Conservation (phyloP, 2,329 filamentous ascomycete genomes). For the Aureobasidium sp. region DNA sequence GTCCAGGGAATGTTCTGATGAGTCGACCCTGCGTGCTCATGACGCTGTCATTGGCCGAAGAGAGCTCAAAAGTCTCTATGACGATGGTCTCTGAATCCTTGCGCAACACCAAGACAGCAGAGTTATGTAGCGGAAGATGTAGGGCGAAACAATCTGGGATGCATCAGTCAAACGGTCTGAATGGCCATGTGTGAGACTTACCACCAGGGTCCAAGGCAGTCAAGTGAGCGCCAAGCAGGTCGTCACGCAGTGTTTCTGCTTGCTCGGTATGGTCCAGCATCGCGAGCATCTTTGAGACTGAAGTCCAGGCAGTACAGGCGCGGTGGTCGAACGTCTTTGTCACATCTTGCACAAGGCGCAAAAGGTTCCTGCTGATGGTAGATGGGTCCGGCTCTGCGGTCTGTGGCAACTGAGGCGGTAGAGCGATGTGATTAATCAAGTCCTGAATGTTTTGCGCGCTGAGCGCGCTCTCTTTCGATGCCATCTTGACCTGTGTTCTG, state of each 20-base stretch:
- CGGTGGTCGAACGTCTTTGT: not conserved
- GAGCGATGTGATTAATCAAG: slow-evolving; percentile 10
- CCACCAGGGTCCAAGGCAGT: not conserved
- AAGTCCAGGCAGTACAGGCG: not conserved
- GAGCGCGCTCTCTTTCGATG: not conserved
- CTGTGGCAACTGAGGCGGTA: slow-evolving; percentile 14
- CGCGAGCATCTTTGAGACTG: not conserved
- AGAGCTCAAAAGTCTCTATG: slow-evolving; percentile 58
- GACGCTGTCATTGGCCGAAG: slow-evolving; percentile 46
- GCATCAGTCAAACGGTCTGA: not conserved
- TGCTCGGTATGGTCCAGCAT: not conserved
- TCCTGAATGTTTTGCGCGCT: not conserved
- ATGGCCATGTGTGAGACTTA: not conserved
- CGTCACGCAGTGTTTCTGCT: not conserved
- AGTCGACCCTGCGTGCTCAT: slow-evolving; percentile 47
- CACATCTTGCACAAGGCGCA: not conserved
- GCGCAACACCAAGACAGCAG: not conserved
- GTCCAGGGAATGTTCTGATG: slow-evolving; percentile 54
- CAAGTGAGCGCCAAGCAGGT: not conserved
- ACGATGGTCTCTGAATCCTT: slow-evolving; percentile 28
- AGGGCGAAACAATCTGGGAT: not conserved
- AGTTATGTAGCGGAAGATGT: slow-evolving; percentile 9
- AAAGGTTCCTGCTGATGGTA: not conserved
- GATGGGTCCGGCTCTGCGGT: not conserved
- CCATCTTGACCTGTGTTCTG: not conserved